Conservation (phyloP, 2,329 filamentous ascomycete species). For the Claviceps pazoutovae region DNA sequence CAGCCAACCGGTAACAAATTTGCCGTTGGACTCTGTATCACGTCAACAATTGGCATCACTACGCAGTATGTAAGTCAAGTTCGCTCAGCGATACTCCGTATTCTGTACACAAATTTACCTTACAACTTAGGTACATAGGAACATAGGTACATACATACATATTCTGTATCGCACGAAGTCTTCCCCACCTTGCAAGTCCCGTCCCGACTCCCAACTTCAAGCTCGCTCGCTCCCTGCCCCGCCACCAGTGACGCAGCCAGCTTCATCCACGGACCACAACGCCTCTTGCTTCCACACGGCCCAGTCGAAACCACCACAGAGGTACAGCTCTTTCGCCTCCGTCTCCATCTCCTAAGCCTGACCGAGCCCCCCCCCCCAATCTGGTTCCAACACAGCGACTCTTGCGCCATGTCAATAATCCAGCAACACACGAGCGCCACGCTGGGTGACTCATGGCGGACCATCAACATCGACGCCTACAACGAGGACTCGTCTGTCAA, state of each 20-base stretch:
- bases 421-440: conserved; percentile 48
- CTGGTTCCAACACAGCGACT: background rate
- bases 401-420: conserved; percentile 45
- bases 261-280: conserved; percentile 6
- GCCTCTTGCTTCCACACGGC: background rate
- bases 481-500: conserved; percentile 82
- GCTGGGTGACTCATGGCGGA: conserved; percentile 59
- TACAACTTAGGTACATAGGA: too few relatives aligned
- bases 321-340: background rate
- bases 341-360: background rate
- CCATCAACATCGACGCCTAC: conserved; percentile 85
- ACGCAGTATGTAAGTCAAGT: too few relatives aligned
- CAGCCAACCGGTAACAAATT: too few relatives aligned
- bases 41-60: too few relatives aligned
- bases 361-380: background rate
- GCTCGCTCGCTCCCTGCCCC: too few relatives aligned
- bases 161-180: too few relatives aligned
- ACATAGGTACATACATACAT: too few relatives aligned
- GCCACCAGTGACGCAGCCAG: conserved; percentile 7
- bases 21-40: too few relatives aligned
- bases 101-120: too few relatives aligned
- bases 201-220: too few relatives aligned
- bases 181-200: too few relatives aligned
- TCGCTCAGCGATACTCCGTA: too few relatives aligned
- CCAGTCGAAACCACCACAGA: background rate